Evolutionary conservation across 371 early-diverging fungal species (phyloP).

Genomic region (Saksenaea vasiformis): DNA sequence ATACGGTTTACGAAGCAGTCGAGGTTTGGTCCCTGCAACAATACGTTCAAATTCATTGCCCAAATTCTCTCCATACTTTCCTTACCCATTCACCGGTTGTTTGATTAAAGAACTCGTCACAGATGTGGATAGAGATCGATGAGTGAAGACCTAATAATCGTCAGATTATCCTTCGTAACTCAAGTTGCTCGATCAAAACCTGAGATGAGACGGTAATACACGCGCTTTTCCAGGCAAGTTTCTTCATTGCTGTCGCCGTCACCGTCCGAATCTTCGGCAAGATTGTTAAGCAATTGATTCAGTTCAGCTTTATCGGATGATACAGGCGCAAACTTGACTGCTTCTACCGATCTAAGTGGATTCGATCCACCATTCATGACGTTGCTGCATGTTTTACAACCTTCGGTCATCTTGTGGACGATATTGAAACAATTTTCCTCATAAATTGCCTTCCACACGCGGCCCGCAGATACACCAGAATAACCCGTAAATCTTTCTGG

Average conservation of each 20-base stretch:
- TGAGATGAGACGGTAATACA: slow-evolving; percentile 92
- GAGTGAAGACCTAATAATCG: slow-evolving; percentile 79
- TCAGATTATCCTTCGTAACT: too few relatives aligned
- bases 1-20: slow-evolving; percentile 89
- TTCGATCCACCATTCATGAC: slow-evolving; percentile 26
- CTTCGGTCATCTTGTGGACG: slow-evolving; percentile 62
- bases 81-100: slow-evolving; percentile 87
- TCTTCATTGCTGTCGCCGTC: slow-evolving; percentile 39
- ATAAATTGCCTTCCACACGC: slow-evolving; percentile 95
- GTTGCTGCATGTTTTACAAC: slow-evolving; percentile 47
- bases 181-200: slow-evolving; percentile 46
- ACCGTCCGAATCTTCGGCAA: slow-evolving; percentile 55
- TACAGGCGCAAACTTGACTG: slow-evolving; percentile 33
- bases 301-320: slow-evolving; percentile 35
- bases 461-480: slow-evolving; percentile 82
- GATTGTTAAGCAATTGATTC: slow-evolving; percentile 41
- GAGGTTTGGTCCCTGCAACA: slow-evolving; percentile 70
- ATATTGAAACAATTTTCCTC: slow-evolving; percentile 94
- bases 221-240: slow-evolving; percentile 86
- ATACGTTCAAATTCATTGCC: not conserved
- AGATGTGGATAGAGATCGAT: slow-evolving; percentile 97
- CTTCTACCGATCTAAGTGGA: slow-evolving; percentile 14
- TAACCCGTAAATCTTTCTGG: slow-evolving; percentile 98
- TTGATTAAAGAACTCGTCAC: slow-evolving; percentile 86
- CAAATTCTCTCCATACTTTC: not conserved